phyloP scores from a whole-genome alignment of 1,284 basidiomycete genomes.

The Irpex sp. region DNA sequence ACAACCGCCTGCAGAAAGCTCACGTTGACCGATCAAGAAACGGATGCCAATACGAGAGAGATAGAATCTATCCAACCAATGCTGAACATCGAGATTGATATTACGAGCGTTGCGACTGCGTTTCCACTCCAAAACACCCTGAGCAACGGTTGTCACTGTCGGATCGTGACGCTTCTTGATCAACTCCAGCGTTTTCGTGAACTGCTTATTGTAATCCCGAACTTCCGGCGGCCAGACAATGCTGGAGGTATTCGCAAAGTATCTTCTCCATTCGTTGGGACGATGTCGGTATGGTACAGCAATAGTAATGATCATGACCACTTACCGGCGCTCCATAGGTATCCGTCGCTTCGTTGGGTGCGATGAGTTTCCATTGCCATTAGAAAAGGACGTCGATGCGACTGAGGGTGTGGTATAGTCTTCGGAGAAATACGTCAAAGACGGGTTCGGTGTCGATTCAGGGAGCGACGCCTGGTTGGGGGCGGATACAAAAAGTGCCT shows the following conservation, averaged over 20 bases:
- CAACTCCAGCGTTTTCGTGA: constrained; percentile 82
- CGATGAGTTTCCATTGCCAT: constrained; percentile 20
- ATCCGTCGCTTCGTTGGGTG: constrained; percentile 52
- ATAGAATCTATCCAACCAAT: constrained; percentile 97
- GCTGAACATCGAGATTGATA: constrained; percentile 87
- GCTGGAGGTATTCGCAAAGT: constrained; percentile 72
- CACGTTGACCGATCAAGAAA: constrained; percentile 91
- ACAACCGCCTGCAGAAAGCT: constrained; percentile 23
- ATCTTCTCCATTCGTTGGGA: constrained; percentile 42
- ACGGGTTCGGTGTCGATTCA: constrained; percentile 68
- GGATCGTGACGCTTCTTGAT: constrained; percentile 97
- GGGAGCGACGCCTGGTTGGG: constrained; percentile 44
- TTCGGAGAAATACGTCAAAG: constrained; percentile 35
- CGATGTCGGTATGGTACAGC: not conserved
- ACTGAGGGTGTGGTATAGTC: constrained; percentile 27
- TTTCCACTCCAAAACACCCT: constrained; percentile 83
- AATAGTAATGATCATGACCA: constrained; percentile 1
- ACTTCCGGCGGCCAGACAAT: constrained; percentile 90
- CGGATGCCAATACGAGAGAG: constrained; percentile 96
- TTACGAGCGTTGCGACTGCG: constrained; percentile 50
- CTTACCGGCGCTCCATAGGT: constrained; percentile 67
- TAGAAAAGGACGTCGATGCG: constrained; percentile 18
- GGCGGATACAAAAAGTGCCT: constrained; percentile 54
- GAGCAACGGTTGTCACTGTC: constrained; percentile 94
- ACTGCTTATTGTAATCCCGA: constrained; percentile 88